phyloP scores from a whole-genome alignment of 2,329 filamentous ascomycete species.

The Talaromyces sp. region DNA sequence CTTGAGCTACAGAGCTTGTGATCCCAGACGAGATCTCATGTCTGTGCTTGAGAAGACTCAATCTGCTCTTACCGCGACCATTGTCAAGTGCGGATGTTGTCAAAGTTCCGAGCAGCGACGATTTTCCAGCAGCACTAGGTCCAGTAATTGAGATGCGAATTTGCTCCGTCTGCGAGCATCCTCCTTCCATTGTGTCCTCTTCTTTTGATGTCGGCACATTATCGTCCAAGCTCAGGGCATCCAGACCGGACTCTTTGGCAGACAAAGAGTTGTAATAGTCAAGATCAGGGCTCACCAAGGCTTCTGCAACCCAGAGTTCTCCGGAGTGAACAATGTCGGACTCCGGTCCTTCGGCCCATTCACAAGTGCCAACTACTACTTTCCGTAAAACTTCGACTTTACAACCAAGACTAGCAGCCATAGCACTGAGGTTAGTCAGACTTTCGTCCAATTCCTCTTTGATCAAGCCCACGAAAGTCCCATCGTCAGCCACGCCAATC shows the following conservation, averaged over 20 bases:
- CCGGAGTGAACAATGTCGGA: constrained; percentile 39
- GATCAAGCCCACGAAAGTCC: constrained; percentile 81
- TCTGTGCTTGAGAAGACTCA: constrained; percentile 85
- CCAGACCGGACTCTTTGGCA: neutral
- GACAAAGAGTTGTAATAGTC: constrained; percentile 40
- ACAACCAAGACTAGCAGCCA: constrained; percentile 91
- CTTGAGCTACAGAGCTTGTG: constrained; percentile 92
- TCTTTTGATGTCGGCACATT: neutral
- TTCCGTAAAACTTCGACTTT: constrained; percentile 76
- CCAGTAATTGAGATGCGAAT: constrained; percentile 84
- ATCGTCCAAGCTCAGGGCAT: constrained; percentile 11
- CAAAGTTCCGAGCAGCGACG: constrained; percentile 81
- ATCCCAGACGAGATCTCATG: constrained; percentile 90
- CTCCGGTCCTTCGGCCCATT: constrained; percentile 47
- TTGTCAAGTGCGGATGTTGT: constrained; percentile 89
- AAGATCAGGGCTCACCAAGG: constrained; percentile 74
- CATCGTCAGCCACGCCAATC: constrained; percentile 93
- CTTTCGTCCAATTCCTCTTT: constrained; percentile 92
- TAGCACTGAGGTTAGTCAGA: constrained; percentile 76
- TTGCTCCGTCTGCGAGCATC: constrained; percentile 64
- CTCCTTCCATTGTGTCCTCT: constrained; percentile 24
- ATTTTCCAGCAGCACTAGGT: constrained; percentile 88
- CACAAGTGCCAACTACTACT: constrained; percentile 81
- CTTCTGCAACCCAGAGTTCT: constrained; percentile 84
- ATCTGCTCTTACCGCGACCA: constrained; percentile 81